Percentiles rank a stretch among this genome's conserved stretches.
Conservation (phyloP, 2,329 filamentous ascomycete species). For the Verticillium tricorpus region DNA sequence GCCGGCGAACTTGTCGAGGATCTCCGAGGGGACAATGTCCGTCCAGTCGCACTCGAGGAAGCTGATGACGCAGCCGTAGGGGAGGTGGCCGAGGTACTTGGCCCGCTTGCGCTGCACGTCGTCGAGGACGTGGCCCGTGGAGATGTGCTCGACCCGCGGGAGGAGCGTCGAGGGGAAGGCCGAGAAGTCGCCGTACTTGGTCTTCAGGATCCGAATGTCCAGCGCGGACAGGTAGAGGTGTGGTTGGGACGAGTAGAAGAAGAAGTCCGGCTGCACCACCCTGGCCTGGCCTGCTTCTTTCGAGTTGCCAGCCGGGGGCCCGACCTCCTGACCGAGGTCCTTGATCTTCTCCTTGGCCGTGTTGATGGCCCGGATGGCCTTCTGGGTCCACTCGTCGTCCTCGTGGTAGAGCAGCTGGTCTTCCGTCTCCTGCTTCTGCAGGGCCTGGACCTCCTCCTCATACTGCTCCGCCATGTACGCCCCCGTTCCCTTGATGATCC, state of each 20-base stretch:
- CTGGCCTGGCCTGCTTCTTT: constrained; percentile 14
- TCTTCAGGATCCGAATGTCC: constrained; percentile 88
- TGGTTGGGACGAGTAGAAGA: constrained; percentile 82
- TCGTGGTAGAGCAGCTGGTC: constrained; percentile 90
- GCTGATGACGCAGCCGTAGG: constrained; percentile 83
- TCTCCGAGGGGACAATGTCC: constrained; percentile 72
- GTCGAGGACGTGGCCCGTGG: constrained; percentile 81
- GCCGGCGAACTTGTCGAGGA: constrained; percentile 68
- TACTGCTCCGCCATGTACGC: constrained; percentile 83
- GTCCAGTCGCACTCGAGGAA: constrained; percentile 96
- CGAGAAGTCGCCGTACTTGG: constrained; percentile 79
- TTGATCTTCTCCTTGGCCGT: constrained; percentile 70
- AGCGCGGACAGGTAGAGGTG: constrained; percentile 88
- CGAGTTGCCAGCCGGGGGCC: neutral
- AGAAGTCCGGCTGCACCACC: constrained; percentile 52
- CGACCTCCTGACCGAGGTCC: constrained; percentile 32
- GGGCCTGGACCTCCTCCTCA: constrained; percentile 69
- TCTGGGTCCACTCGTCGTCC: constrained; percentile 87
- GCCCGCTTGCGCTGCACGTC: constrained; percentile 77
- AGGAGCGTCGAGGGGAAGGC: constrained; percentile 81
- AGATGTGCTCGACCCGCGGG: constrained; percentile 83
- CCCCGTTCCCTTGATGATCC: constrained; percentile 90
- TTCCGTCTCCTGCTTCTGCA: constrained; percentile 74
- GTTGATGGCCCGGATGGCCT: constrained; percentile 70
- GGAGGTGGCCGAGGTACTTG: constrained; percentile 83